Evolutionary conservation across 441 rosid genomes (phyloP).

Genomic region (Mallotus japonicus): DNA sequence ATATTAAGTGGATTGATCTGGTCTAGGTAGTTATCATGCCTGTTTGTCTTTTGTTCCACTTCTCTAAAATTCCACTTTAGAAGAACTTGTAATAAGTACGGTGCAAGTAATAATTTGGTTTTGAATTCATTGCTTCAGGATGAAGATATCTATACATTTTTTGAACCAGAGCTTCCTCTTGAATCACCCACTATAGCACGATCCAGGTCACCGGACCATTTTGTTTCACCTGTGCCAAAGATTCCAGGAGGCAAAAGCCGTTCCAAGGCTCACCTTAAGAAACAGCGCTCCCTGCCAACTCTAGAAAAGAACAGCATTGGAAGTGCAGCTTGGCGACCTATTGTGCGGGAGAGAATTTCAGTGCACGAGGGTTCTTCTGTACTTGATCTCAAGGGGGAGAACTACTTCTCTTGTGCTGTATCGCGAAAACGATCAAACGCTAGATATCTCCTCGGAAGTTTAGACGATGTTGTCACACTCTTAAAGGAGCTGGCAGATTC

Average conservation of each 20-base stretch:
- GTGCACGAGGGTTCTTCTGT: constrained; percentile 53
- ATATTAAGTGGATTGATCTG: neutral
- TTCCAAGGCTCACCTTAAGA: constrained; percentile 37
- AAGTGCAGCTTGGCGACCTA: constrained; percentile 40
- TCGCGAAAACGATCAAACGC: constrained; percentile 60
- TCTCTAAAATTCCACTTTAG: neutral
- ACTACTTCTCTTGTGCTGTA: constrained; percentile 77
- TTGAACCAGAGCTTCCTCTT: constrained; percentile 67
- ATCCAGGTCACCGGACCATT: constrained; percentile 34
- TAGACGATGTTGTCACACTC: constrained; percentile 54
- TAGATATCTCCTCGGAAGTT: constrained; percentile 52
- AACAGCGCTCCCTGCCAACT: constrained; percentile 52
- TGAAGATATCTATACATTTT: constrained; percentile 71
- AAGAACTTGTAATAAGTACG: neutral
- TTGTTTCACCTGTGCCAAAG: constrained; percentile 33
- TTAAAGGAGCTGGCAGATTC: constrained; percentile 42
- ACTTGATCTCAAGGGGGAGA: constrained; percentile 63
- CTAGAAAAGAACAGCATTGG: constrained; percentile 37
- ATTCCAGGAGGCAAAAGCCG: constrained; percentile 26
- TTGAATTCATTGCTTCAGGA: constrained; percentile 44
- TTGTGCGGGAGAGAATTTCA: constrained; percentile 28
- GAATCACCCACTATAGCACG: constrained; percentile 30
- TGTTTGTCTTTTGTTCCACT: neutral
- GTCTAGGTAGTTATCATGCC: neutral
- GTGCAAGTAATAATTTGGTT: neutral